Evolutionary conservation across 805 yeast species (phyloP), one percentile per base, ranked within the genome.

Genomic region (Nadsonia fulvescens): DNA sequence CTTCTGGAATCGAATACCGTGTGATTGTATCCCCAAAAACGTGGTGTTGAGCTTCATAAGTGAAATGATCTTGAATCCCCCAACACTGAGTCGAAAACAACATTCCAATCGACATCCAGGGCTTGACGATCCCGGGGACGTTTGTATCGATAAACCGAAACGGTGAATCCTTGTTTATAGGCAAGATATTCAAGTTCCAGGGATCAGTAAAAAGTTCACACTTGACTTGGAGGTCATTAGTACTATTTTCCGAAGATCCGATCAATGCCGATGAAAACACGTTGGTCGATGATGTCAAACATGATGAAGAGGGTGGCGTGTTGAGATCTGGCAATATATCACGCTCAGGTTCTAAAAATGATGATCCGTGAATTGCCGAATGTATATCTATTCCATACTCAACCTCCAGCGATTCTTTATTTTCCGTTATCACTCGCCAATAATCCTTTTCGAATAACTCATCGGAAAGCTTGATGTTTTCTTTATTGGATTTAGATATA

Each of bases 51-150:
- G 89, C 78, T 27, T 78, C 66, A 33, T 77, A 53, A 0, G 92
- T 72, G 43, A 73, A 76, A 44, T 77, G 92, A 44, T 81, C 93
- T 39, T 79, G 93, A 31, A 76, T 71, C 44, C 77, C 89, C 93
- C 93, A 81, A 43, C 91, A 75, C 43, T 78, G 77, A 1, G 92
- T 77, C 2, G 86, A 68, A 38, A 78, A 66, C 18, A 78, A 56
- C 14, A 83, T 76, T 0, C 93, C 93, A 13, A 79, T 63, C 38
- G 78, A 75, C 8, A 81, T 54, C 91, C 92, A 78, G 0, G 94
- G 93, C 12, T 73, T 61, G 0, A 89, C 72, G 81, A 81, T 74
- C 2, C 89, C 89, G 0, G 89, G 70, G 1, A 81, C 75, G 16
- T 66, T 62, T 11, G 67, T 63, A 30, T 66, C 64, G 30, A 75